A percentile compares a stretch with the other conserved stretches of the same genome.
These are phyloP conservation scores for Shiraia sp. DNA, from an alignment of 2,329 filamentous ascomycete species.

Conservation along the genomic window DNA sequence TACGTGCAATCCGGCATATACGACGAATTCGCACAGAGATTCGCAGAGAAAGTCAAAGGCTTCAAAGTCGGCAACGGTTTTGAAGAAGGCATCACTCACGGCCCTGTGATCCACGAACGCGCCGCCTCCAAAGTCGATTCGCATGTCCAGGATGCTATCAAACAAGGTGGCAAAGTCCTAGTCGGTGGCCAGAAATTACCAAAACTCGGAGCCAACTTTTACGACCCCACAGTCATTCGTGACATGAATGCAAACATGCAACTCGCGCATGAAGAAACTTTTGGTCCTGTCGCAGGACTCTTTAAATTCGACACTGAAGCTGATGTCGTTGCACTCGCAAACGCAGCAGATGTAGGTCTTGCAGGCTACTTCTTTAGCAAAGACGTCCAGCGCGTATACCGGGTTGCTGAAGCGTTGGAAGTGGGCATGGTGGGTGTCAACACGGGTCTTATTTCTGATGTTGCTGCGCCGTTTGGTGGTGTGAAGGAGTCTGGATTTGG, in stretches of 20 bases:
- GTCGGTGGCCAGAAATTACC: slow-evolving; percentile 68
- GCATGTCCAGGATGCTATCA: slow-evolving; percentile 41
- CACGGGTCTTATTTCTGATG: slow-evolving; percentile 55
- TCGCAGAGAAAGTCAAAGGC: slow-evolving; percentile 70
- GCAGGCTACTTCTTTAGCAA: slow-evolving; percentile 90
- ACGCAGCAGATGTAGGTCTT: slow-evolving; percentile 80
- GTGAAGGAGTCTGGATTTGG: slow-evolving; percentile 58
- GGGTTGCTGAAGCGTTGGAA: slow-evolving; percentile 69
- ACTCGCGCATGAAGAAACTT: slow-evolving; percentile 86
- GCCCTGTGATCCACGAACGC: slow-evolving; percentile 82
- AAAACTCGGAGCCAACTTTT: slow-evolving; percentile 83
- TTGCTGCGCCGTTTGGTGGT: slow-evolving; percentile 53
- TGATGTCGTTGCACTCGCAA: slow-evolving; percentile 84
- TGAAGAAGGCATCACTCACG: slow-evolving; percentile 71
- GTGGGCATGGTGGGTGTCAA: slow-evolving; percentile 81
- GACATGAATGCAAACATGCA: slow-evolving; percentile 86
- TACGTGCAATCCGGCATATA: slow-evolving; percentile 80
- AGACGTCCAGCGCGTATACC: slow-evolving; percentile 62
- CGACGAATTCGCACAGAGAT: slow-evolving; percentile 69
- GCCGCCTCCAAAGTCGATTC: slow-evolving; percentile 55
- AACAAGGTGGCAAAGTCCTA: slow-evolving; percentile 38
- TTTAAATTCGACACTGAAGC: slow-evolving; percentile 88
- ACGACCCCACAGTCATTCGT: slow-evolving; percentile 83
- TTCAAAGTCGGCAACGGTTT: slow-evolving; percentile 81
- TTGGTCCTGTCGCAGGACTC: slow-evolving; percentile 88